Evolutionary conservation across 1,139 yeast species (phyloP), one percentile per base, ranked within the genome.

Genomic region (Debaryomyces subglobosus): DNA sequence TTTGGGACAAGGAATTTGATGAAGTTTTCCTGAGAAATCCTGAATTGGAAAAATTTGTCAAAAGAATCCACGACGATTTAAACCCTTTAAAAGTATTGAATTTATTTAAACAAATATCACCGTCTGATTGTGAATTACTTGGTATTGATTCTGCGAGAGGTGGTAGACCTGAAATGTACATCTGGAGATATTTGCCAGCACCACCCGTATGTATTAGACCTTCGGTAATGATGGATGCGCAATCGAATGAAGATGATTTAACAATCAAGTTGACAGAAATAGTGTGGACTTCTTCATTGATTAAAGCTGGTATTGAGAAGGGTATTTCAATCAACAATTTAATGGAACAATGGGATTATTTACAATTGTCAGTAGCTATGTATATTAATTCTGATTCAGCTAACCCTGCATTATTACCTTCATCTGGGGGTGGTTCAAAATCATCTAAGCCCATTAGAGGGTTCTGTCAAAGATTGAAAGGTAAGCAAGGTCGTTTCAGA

Each of bases 181-280:
- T 95, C 41, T 95, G 99, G 99, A 81, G 96, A 61, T 95, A 92
- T 65, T 78, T 95, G 47, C 99, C 99, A 0, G 99, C 98, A 0
- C 99, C 99, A 0, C 99, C 99, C 0, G 97, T 95, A 20, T 95
- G 99, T 77, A 94, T 95, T 49, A 83, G 99, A 59, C 99, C 99
- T 1, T 92, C 98, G 5, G 98, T 95, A 32, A 78, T 84, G 77
- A 90, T 90, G 91, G 95, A 90, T 64, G 96, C 94, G 50, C 90
- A 92, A 40, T 86, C 96, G 33, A 95, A 95, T 68, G 99, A 95
- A 72, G 99, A 95, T 68, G 99, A 95, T 69, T 77, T 95, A 56
- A 95, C 99, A 0, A 97, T 92, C 27, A 95, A 95, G 64, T 74
- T 95, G 49, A 90, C 99, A 0, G 99, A 95, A 69, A 90, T 95